Base-by-base conservation (phyloP, 2,329 filamentous ascomycete genomes). In the Thelonectria rubi region DNA sequence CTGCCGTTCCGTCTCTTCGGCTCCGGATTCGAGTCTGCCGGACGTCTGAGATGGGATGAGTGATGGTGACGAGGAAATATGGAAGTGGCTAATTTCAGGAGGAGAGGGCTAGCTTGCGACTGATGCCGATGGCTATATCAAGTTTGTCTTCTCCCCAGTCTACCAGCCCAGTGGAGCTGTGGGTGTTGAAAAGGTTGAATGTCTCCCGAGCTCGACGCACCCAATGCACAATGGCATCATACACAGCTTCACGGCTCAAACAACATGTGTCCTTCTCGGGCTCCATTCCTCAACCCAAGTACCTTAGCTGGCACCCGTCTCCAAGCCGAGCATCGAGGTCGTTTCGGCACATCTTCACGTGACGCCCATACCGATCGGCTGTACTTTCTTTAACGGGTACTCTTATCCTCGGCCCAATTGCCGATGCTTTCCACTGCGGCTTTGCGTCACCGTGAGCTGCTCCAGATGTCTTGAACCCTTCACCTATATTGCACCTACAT, bases 331-430 rank as follows among this genome's bases (percentile, higher is more conserved):
- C 34, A 37, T 37, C 34, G 30, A 11, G 14, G 30, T 34, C 43
- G n/a, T 14, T 43, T 58, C 45, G 55, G 59, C 15, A 58, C 20
- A 49, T 21, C 39, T 62, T 55, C 67, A 71, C 67, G 67, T 71
- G 69, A 70, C 56, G 9, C 45, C 50, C 32, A 50, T 43, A 39
- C 55, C 40, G 17, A 37, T 49, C 69, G 67, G 69, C 64, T 69
- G 60, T 68, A 57, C 45, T 57, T 63, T 58, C 65, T 63, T 56
- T 51, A 50, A 42, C 58, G 69, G 69, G 51, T 58, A 40, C 55
- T 51, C 3, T 64, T 72, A 73, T 62, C 71, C 71, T 73, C 71
- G 71, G 71, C 63, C 67, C 56, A 65, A 60, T 46, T 65, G 61
- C 67, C 65, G 67, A 67, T 49, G 62, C 45, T 67, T 65, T 60